phyloP scores from a whole-genome alignment of 768 basidiomycete species.

The Leccinum ochraceum region DNA sequence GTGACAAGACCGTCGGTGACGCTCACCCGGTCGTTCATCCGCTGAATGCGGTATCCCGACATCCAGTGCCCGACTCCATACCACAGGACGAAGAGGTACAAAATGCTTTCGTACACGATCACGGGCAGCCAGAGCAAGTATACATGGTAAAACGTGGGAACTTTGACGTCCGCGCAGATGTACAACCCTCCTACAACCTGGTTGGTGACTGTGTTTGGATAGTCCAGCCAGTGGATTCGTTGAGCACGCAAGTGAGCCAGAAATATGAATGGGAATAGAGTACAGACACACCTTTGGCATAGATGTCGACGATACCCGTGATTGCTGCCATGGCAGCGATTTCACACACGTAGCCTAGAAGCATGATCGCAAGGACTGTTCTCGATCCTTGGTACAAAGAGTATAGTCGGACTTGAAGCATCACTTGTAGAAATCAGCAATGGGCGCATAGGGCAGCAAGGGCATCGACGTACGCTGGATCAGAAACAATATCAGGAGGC shows the following conservation, averaged over 20 bases:
- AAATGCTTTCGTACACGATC: constrained; percentile 7
- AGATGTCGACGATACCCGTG: neutral
- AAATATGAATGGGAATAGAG: neutral
- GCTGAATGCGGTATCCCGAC: neutral
- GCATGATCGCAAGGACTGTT: constrained; percentile 10
- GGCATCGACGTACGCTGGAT: constrained; percentile 9
- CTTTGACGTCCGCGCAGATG: constrained; percentile 6
- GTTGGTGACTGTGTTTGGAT: neutral
- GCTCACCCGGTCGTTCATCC: neutral
- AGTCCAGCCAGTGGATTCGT: neutral
- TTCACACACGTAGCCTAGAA: constrained; percentile 13
- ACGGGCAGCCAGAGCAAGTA: constrained; percentile 14
- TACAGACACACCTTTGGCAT: neutral
- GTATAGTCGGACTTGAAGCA: constrained; percentile 20
- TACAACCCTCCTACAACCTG: neutral
- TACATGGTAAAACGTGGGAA: constrained; percentile 1
- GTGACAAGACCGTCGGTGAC: neutral
- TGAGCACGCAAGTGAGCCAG: neutral
- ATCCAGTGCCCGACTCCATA: neutral
- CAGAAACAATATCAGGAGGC: constrained; percentile 1
- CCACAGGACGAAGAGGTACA: constrained; percentile 14
- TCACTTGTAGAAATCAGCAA: constrained; percentile 7
- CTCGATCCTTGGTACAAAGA: constrained; percentile 12
- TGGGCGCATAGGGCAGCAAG: neutral
- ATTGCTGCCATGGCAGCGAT: constrained; percentile 7